These are phyloP conservation scores for Erodium trifolium DNA, from an alignment of 441 rosid species.

Conservation along the genomic window DNA sequence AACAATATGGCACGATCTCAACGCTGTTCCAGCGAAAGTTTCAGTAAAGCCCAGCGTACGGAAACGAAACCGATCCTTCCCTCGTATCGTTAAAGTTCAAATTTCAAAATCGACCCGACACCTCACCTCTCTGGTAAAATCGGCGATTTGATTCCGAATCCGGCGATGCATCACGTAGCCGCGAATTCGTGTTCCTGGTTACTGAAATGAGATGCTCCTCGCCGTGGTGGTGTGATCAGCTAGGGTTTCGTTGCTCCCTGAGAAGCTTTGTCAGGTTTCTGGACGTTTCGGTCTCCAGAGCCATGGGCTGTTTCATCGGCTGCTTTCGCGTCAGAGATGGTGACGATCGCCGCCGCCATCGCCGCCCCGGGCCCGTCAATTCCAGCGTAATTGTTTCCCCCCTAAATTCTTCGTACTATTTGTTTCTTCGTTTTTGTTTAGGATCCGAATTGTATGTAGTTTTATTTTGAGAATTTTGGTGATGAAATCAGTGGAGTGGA, in stretches of 20 bases:
- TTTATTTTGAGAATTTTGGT: too few relatives aligned
- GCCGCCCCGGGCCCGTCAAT: conserved; percentile 29
- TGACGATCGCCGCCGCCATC: conserved; percentile 24
- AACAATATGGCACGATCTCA: too few relatives aligned
- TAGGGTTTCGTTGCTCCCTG: background rate
- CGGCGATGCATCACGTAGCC: background rate
- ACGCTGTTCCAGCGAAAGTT: too few relatives aligned
- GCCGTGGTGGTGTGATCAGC: background rate
- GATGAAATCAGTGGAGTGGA: too few relatives aligned
- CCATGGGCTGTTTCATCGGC: conserved; percentile 73
- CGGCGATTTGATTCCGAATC: background rate
- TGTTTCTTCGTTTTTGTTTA: background rate
- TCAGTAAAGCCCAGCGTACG: too few relatives aligned
- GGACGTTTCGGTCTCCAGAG: conserved; percentile 34
- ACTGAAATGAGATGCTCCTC: background rate
- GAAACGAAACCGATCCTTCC: too few relatives aligned
- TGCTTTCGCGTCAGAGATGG: conserved; percentile 63
- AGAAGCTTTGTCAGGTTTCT: conserved; percentile 23
- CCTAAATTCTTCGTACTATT: background rate
- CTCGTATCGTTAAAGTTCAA: too few relatives aligned
- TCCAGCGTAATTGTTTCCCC: background rate
- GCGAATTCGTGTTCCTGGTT: background rate
- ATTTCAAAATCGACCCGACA: too few relatives aligned
- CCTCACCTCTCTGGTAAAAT: too few relatives aligned
- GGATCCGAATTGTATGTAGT: background rate